A percentile compares a stretch with the other conserved stretches of the same genome.
These are phyloP conservation scores for Boletus pseudopeckii DNA, from an alignment of 768 basidiomycete genomes.

Conservation along the genomic window DNA sequence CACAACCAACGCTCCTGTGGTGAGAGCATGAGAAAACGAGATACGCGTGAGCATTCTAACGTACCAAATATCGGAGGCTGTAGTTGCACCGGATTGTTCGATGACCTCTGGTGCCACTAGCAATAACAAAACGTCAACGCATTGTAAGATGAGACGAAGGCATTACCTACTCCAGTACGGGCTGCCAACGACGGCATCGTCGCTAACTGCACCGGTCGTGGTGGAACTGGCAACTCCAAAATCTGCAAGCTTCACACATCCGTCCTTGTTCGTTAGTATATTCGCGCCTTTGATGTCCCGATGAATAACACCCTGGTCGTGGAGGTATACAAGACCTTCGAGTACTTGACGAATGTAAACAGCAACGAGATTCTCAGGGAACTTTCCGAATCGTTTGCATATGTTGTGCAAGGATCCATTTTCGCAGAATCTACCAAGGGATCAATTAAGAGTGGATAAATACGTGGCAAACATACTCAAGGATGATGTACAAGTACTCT, in stretches of 20 bases:
- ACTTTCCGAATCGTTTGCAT: conserved; percentile 96
- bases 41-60: conserved; percentile 14
- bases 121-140: conserved; percentile 6
- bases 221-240: conserved; percentile 92
- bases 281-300: conserved; percentile 99
- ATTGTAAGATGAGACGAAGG: neutral
- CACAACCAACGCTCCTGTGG: conserved; percentile 82
- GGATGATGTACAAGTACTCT: conserved; percentile 93
- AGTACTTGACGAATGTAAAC: conserved; percentile 97
- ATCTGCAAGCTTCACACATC: conserved; percentile 97
- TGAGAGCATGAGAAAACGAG: neutral
- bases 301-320: conserved; percentile 99
- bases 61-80: conserved; percentile 94
- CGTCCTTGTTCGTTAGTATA: conserved; percentile 98
- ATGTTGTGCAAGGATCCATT: conserved; percentile 96
- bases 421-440: conserved; percentile 75
- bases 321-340: conserved; percentile 93
- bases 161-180: conserved; percentile 91
- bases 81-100: conserved; percentile 95
- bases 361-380: conserved; percentile 94
- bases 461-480: conserved; percentile 59
- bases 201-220: conserved; percentile 67
- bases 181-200: conserved; percentile 93
- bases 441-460: conserved; percentile 8
- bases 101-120: conserved; percentile 98